Conservation (phyloP, 306 rosid genomes). For the Hippophae rhamnoides region DNA sequence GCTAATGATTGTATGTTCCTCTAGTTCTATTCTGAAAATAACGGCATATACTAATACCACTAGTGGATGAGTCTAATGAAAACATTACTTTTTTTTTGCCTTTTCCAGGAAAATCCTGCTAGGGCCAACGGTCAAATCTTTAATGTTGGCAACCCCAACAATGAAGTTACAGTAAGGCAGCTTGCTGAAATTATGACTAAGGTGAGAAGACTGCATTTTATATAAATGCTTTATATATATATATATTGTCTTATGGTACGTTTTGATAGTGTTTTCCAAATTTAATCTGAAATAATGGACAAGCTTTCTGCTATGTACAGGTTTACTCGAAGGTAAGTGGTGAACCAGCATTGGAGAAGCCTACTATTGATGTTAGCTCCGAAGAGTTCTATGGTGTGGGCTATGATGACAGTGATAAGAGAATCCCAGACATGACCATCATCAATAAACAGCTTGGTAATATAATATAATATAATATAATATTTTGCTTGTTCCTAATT, state of each 20-base stretch:
- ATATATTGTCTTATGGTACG: not conserved
- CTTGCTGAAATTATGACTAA: slow-evolving; percentile 90
- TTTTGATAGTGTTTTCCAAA: not conserved
- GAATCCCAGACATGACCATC: slow-evolving; percentile 95
- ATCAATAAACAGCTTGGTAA: slow-evolving; percentile 84
- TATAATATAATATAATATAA: not conserved
- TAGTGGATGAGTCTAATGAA: no score
- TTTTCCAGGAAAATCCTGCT: slow-evolving; percentile 71
- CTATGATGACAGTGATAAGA: slow-evolving; percentile 84
- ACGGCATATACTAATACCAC: no score
- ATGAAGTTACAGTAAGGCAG: slow-evolving; percentile 95
- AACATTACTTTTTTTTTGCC: not conserved
- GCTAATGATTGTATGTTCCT: slow-evolving; percentile 65
- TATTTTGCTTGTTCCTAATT: not conserved
- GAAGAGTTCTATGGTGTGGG: slow-evolving; percentile 85
- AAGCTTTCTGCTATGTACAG: slow-evolving; percentile 27
- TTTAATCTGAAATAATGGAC: not conserved
- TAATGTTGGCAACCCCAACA: slow-evolving; percentile 92
- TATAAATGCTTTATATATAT: not conserved
- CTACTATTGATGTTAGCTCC: slow-evolving; percentile 76
- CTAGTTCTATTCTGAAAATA: not conserved
- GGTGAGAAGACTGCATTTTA: slow-evolving; percentile 29
- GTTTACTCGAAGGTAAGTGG: slow-evolving; percentile 77
- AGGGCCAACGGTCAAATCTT: slow-evolving; percentile 85
- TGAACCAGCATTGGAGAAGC: slow-evolving; percentile 44